Base-by-base conservation (phyloP, 1,139 yeast species). In the Taphrina populina region DNA sequence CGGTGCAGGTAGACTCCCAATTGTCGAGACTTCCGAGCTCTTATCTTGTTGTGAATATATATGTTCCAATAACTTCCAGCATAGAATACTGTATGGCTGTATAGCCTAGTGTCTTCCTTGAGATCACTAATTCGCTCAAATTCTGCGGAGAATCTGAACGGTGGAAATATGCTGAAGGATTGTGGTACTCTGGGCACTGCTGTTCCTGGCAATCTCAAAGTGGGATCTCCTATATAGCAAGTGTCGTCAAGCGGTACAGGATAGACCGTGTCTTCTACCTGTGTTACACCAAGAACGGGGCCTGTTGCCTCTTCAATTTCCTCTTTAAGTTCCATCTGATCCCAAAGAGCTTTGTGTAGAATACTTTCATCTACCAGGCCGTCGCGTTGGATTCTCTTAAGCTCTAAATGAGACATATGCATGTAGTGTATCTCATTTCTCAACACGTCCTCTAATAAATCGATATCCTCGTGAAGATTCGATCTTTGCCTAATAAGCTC, bases 21-120 rank as follows among this genome's bases (percentile, higher is more conserved):
- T 60, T 78, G 81, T 59, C 67, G 73, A 2, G 74, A 70, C 51
- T 73, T 74, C 30, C 70, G 68, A 36, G 69, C 66, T 20, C 67
- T 68, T 32, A 73, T 72, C 59, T 75, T 77, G 59, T 77, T 80
- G 35, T 49, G 54, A 33, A 77, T 68, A 62, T 78, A 78, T 10
- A 78, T 65, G 61, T 76, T 77, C 82, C 82, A 78, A 62, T 73
- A 76, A 11, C 81, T 76, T 0, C 82, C 82, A 8, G 80, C 80
- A 61, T 77, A 78, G 80, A 81, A 78, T 41, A 76, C 69, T 0
- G 79, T 73, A 55, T 74, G 72, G 6, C 79, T 75, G 62, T 77
- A 78, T 1, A 76, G 75, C 41, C 81, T 67, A 60, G 72, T 73
- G 17, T 72, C 78, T 2, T 73, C 71, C 19, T 69, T 67, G n/a